Percentiles rank a stretch among this genome's conserved stretches.
Evolutionary conservation across 257 asterid genomes (phyloP).

Genomic region (Jaltomata sinuosa): DNA sequence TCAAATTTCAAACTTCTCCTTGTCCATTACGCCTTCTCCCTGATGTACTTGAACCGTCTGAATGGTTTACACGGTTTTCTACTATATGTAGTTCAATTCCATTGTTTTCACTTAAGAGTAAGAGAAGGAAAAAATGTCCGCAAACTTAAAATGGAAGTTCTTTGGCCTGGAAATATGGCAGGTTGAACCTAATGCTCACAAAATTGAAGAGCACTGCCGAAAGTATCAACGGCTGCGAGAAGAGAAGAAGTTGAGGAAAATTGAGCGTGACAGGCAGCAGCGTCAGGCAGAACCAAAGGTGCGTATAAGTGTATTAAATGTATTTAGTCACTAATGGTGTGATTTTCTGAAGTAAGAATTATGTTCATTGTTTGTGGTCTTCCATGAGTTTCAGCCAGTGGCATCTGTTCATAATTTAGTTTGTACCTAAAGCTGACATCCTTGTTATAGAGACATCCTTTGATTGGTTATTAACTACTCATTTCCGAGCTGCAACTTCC

Average conservation of each 20-base stretch:
- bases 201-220: constrained; percentile 58
- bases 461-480: neutral
- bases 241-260: constrained; percentile 39
- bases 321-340: neutral
- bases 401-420: neutral
- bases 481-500: neutral
- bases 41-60: neutral
- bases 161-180: constrained; percentile 15
- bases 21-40: neutral
- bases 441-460: neutral
- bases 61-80: neutral
- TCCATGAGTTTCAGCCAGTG: neutral
- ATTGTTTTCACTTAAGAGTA: neutral
- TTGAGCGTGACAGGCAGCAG: constrained; percentile 35
- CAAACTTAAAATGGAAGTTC: neutral
- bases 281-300: constrained; percentile 26
- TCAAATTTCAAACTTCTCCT: constrained; percentile 5
- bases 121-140: neutral
- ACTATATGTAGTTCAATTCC: neutral
- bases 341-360: neutral
- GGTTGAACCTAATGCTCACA: constrained; percentile 69
- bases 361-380: neutral
- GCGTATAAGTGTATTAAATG: neutral
- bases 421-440: neutral
- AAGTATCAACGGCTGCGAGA: constrained; percentile 52